A percentile compares a stretch with the other conserved stretches of the same genome.
Evolutionary conservation across 2,329 filamentous ascomycete genomes (phyloP).

Genomic region (Elsinoe perseae): DNA sequence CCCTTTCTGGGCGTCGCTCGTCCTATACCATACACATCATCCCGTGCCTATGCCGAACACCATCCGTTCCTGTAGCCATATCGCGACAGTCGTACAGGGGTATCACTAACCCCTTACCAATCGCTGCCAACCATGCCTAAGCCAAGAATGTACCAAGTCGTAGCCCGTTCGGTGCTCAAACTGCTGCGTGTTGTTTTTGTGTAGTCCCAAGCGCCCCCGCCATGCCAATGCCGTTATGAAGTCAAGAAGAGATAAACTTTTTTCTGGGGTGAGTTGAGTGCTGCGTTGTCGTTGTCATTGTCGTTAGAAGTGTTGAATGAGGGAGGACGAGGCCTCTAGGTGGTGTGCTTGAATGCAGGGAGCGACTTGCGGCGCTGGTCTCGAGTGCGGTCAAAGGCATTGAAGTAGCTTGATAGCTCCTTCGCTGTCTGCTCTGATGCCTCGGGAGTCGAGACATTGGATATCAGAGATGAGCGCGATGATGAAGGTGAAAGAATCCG

Average conservation of each 20-base stretch:
- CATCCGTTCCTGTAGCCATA: background rate
- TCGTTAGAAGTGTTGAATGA: background rate
- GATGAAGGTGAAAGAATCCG: slow-evolving; percentile 53
- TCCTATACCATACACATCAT: background rate
- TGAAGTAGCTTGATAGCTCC: slow-evolving; percentile 78
- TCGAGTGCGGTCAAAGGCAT: slow-evolving; percentile 78
- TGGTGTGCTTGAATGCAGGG: slow-evolving; percentile 16
- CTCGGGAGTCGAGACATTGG: slow-evolving; percentile 52
- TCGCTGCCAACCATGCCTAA: no score
- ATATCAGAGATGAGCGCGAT: slow-evolving; percentile 77
- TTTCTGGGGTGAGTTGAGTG: background rate
- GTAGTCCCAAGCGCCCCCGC: background rate
- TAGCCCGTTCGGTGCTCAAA: slow-evolving; percentile 6
- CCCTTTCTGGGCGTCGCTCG: background rate
- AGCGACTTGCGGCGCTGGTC: slow-evolving; percentile 41
- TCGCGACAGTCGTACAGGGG: background rate
- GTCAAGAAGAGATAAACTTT: background rate
- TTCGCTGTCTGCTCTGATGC: slow-evolving; percentile 69
- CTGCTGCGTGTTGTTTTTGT: background rate
- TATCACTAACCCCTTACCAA: no score
- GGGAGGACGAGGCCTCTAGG: background rate
- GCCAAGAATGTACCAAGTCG: no score
- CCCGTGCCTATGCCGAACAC: no score
- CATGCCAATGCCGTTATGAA: background rate
- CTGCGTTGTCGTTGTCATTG: background rate